Base-by-base conservation (phyloP, 2,329 filamentous ascomycete species). In the Chrysoporthe cubensis region DNA sequence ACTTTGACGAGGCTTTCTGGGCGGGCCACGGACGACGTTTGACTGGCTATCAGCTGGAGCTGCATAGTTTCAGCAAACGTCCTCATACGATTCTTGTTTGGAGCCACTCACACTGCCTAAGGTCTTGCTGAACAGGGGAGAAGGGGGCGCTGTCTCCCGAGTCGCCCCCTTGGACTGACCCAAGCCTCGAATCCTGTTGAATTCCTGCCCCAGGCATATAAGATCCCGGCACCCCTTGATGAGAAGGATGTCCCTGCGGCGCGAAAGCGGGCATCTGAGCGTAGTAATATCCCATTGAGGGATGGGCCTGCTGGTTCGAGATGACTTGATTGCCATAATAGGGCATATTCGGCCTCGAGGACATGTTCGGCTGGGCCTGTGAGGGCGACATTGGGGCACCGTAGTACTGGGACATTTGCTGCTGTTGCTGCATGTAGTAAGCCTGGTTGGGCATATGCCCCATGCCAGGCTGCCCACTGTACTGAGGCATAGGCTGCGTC, bases 1-100 rank as follows among this genome's bases (percentile, higher is more conserved):
- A 75, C 85, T 90, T 76, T 90, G 87, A 69, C 84, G 83, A 68
- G 88, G 85, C 70, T 87, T 87, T 69, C 84, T 78, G 2, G 85
- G 85, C 1, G 85, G 85, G 1, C 85, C 85, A 66, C 85, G 81
- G 37, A 86, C 84, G 54, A 83, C 75, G 16, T 79, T 81, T 40
- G 79, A 79, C 64, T 77, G 78, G 62, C 71, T 74, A 26, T 76
- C 75, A 57, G 74, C 72, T n/a, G 69, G 61, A 26, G 21, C 68
- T 71, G 40, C 21, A 43, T 42, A 40, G 57, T 42, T 70, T 70
- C 48, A 57, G 18, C 16, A 40, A 11, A 40, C 50, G 16, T 44
- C 43, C 34, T 48, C 3, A 14, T 14, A 32, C 26, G 26, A 26
- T 18, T 62, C 11, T 54, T 21, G 5, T 18, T 58, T n/a, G 16